A percentile compares a stretch with the other conserved stretches of the same genome.
These are phyloP conservation scores for Sarocladiaceae sp. DNA, from an alignment of 2,329 filamentous ascomycete genomes.

Conservation along the genomic window DNA sequence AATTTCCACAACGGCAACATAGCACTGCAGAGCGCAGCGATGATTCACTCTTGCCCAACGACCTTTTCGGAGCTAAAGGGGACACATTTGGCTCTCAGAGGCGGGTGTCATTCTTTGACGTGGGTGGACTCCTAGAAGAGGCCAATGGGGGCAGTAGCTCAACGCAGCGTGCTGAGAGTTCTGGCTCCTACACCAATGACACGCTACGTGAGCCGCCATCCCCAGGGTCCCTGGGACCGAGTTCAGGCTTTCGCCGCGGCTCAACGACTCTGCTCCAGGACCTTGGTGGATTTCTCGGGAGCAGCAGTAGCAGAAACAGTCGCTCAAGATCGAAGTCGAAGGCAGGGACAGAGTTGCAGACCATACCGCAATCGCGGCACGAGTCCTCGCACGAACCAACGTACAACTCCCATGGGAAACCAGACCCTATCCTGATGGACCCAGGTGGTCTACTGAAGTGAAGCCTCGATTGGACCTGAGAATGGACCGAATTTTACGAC, in stretches of 20 bases:
- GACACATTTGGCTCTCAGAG: conserved; percentile 18
- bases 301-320: conserved; percentile 29
- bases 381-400: conserved; percentile 29
- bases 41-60: conserved; percentile 35
- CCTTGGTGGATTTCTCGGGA: conserved; percentile 48
- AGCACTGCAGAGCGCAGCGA: conserved; percentile 39
- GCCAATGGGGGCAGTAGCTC: conserved; percentile 23
- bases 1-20: conserved; percentile 37
- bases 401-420: conserved; percentile 24
- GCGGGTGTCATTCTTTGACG: conserved; percentile 77
- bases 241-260: conserved; percentile 44
- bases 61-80: conserved; percentile 24
- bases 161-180: conserved; percentile 35
- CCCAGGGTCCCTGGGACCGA: conserved; percentile 40
- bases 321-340: conserved; percentile 22
- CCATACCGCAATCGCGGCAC: conserved; percentile 38
- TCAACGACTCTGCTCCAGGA: conserved; percentile 57
- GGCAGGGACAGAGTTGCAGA: conserved; percentile 39
- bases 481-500: conserved; percentile 13
- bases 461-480: conserved; percentile 9
- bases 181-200: conserved; percentile 11
- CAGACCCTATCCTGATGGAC: conserved; percentile 31
- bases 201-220: conserved; percentile 26
- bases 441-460: conserved; percentile 36
- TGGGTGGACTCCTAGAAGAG: conserved; percentile 68